phyloP scores from a whole-genome alignment of 164 flowering plant species.

The Akebia trifoliata region DNA sequence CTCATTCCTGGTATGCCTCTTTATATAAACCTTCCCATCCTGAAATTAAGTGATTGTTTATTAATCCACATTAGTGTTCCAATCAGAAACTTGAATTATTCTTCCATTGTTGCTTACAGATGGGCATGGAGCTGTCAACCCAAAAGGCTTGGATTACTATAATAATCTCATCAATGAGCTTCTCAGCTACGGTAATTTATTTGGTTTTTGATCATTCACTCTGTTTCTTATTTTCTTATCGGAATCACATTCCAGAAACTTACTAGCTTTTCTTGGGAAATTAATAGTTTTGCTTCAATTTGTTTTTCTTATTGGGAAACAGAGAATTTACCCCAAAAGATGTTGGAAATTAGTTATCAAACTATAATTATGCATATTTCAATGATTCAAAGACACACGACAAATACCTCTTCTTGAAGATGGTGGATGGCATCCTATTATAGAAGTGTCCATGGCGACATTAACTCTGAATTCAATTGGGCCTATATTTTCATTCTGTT shows the following conservation, averaged over 20 bases:
- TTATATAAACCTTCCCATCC: background rate
- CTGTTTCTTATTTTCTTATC: background rate
- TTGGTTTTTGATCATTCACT: background rate
- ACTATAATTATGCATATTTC: too few species aligned
- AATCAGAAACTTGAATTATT: background rate
- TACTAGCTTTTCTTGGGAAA: background rate
- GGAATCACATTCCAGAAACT: background rate
- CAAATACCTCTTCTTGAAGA: too few species aligned
- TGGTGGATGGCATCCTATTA: too few species aligned
- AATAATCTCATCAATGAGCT: slow-evolving; percentile 19
- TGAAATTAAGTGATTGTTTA: background rate
- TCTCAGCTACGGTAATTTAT: too few species aligned
- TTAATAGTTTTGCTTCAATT: background rate
- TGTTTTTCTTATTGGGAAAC: background rate
- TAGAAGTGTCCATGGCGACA: too few species aligned
- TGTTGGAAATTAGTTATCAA: too few species aligned
- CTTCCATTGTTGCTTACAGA: background rate
- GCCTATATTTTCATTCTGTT: too few species aligned
- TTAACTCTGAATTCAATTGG: too few species aligned
- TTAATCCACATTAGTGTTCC: background rate
- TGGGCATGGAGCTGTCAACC: slow-evolving; percentile 8
- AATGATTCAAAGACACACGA: too few species aligned
- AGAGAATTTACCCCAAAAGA: too few species aligned
- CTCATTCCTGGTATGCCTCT: slow-evolving; percentile 15
- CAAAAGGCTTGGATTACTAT: slow-evolving; percentile 12